Evolutionary conservation across 2,329 filamentous ascomycete genomes (phyloP), one percentile per base, ranked within the genome.

Genomic region (Colletotrichum tropicicola): DNA sequence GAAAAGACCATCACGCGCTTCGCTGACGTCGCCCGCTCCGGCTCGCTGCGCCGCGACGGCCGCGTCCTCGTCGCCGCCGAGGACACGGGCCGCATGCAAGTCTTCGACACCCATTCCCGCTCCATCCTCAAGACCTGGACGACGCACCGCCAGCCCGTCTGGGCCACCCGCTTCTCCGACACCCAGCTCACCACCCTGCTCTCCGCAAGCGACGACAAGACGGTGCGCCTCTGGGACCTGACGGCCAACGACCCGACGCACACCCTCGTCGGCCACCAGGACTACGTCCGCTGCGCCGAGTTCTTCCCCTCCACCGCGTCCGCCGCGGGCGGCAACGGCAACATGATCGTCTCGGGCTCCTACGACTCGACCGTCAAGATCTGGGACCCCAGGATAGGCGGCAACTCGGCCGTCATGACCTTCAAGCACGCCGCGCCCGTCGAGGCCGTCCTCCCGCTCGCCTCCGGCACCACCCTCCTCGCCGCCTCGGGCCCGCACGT

Each of bases 61-160:
- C 88, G 93, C 67, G 92, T 99, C 61, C 80, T 99, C 71, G 91
- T 97, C 35, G 94, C 95, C 30, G 95, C 95, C 72, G 95, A 98
- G 71, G 95, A 98, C 75, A 91, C 89, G 41, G 97, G 97, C 61
- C 90, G 91, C 67, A 92, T 99, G 70, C 97, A 99, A 79, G 94
- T 98, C 12, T 99, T 98, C 74, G 96, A 99, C 74, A 89, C 97
- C 54, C 90, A 75, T 45, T 95, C 94, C 61, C 87, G 96, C 68
- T 94, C 94, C 4, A 97, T 99, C 70, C 82, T 99, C 72, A 95
- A 96, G 83, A 98, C 95, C 54, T 99, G 96, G 95, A 89, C 91
- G 68, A 89, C 94, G 71, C 95, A 98, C 82, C 94, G 94, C 80
- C 94, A 97, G 83, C 93, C 96, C 13, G 93, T 97, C 23, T 98